Conservation (phyloP, 192 early-diverging fungal genomes). For the Radiomyces spectabilis region DNA sequence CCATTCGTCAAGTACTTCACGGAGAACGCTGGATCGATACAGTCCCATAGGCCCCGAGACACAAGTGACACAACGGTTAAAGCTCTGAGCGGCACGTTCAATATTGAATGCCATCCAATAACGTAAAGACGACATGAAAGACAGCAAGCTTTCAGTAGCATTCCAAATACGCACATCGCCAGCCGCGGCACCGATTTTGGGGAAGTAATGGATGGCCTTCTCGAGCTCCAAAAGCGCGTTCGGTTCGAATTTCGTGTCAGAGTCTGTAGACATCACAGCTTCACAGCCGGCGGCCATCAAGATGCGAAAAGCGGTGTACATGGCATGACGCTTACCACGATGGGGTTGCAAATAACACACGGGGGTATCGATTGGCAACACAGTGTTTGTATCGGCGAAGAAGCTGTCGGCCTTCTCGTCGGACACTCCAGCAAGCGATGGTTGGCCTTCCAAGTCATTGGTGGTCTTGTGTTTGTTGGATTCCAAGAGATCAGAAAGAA, state of each 20-base stretch:
- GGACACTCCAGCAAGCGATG: background rate
- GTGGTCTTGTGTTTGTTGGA: background rate
- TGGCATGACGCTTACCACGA: constrained; percentile 42
- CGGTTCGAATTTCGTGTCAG: constrained; percentile 51
- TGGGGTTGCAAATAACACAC: constrained; percentile 43
- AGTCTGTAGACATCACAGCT: constrained; percentile 53
- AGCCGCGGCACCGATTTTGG: constrained; percentile 45
- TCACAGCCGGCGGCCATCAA: constrained; percentile 35
- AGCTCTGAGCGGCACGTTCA: constrained; percentile 54
- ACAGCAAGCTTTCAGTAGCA: constrained; percentile 35
- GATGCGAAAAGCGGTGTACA: constrained; percentile 46
- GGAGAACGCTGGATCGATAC: constrained; percentile 39
- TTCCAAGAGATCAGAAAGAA: constrained; percentile 10
- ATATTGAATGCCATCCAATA: constrained; percentile 65
- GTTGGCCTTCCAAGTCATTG: background rate
- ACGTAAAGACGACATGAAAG: constrained; percentile 52
- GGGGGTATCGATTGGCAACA: constrained; percentile 7
- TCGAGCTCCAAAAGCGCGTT: constrained; percentile 40
- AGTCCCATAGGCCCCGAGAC: constrained; percentile 60
- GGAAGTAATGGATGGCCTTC: constrained; percentile 37
- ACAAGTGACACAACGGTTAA: constrained; percentile 49
- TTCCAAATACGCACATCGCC: constrained; percentile 52
- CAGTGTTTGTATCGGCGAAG: background rate
- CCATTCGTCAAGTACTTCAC: constrained; percentile 48
- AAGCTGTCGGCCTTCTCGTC: background rate